phyloP scores from a whole-genome alignment of 257 asterid species.

The Ligustrum vulgare region DNA sequence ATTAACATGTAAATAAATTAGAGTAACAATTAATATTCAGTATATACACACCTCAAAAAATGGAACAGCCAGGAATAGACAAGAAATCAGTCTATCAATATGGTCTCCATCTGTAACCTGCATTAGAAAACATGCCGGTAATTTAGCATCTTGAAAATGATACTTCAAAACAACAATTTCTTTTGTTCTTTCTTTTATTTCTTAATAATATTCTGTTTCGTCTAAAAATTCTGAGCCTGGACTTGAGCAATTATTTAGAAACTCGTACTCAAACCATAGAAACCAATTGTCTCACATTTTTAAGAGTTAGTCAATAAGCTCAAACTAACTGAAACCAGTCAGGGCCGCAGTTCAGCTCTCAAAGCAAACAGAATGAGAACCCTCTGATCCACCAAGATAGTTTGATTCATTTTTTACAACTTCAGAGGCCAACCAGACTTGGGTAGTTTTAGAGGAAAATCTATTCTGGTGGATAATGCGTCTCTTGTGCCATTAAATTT shows the following conservation, averaged over 20 bases:
- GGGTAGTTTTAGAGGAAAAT: background rate
- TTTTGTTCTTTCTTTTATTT: background rate
- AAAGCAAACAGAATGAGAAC: background rate
- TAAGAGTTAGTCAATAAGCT: conserved; percentile 4
- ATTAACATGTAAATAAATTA: conserved; percentile 25
- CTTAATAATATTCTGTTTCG: background rate
- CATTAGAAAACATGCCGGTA: conserved; percentile 23
- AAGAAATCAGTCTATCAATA: conserved; percentile 74
- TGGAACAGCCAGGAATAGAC: conserved; percentile 86
- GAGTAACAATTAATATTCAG: conserved; percentile 19
- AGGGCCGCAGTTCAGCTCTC: conserved; percentile 11
- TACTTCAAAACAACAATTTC: background rate
- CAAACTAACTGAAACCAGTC: background rate
- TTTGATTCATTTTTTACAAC: background rate
- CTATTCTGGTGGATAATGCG: background rate
- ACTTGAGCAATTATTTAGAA: background rate
- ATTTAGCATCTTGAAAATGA: background rate
- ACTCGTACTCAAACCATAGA: background rate
- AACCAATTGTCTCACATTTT: conserved; percentile 9
- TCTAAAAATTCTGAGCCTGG: background rate
- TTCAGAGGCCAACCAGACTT: background rate
- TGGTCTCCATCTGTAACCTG: conserved; percentile 94
- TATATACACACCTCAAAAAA: conserved; percentile 65
- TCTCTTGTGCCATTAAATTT: background rate
- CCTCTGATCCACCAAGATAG: conserved; percentile 16